Conservation (phyloP, 352 stramenopile genomes). For the Blastocystis sp. region DNA sequence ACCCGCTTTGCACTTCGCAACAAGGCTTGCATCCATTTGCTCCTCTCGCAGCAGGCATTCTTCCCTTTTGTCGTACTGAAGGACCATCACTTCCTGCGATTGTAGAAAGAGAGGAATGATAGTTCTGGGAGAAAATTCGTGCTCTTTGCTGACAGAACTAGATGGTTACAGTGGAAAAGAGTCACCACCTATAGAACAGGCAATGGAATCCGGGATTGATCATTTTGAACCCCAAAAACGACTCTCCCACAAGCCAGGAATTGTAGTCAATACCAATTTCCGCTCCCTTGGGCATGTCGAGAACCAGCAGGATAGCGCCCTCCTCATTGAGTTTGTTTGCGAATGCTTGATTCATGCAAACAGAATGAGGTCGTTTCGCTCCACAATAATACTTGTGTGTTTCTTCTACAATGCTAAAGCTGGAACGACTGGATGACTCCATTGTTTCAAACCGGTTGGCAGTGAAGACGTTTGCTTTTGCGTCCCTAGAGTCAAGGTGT, state of each 20-base stretch:
- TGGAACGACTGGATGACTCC: too few species aligned
- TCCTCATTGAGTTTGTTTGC: slow-evolving; percentile 56
- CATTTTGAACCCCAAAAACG: slow-evolving; percentile 66
- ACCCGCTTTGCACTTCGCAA: background rate
- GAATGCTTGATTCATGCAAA: slow-evolving; percentile 42
- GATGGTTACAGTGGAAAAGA: background rate
- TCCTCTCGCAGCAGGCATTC: slow-evolving; percentile 13
- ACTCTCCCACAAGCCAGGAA: slow-evolving; percentile 51
- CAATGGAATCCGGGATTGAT: slow-evolving; percentile 63
- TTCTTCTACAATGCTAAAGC: too few species aligned
- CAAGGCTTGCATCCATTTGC: background rate
- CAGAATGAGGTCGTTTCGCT: too few species aligned
- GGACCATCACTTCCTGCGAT: slow-evolving; percentile 38
- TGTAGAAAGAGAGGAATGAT: slow-evolving; percentile 42
- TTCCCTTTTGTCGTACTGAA: slow-evolving; percentile 21
- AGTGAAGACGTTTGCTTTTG: too few species aligned
- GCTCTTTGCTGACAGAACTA: slow-evolving; percentile 53
- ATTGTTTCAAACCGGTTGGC: too few species aligned
- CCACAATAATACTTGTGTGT: too few species aligned
- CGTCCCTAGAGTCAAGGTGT: background rate
- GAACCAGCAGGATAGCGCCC: slow-evolving; percentile 47
- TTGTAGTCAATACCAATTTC: slow-evolving; percentile 63
- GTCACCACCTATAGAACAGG: slow-evolving; percentile 46
- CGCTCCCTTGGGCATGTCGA: slow-evolving; percentile 42
- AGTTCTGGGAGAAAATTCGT: slow-evolving; percentile 51